These are phyloP conservation scores for Ambrosia artemisiifolia DNA, from an alignment of 129 eudicot species.

Conservation along the genomic window DNA sequence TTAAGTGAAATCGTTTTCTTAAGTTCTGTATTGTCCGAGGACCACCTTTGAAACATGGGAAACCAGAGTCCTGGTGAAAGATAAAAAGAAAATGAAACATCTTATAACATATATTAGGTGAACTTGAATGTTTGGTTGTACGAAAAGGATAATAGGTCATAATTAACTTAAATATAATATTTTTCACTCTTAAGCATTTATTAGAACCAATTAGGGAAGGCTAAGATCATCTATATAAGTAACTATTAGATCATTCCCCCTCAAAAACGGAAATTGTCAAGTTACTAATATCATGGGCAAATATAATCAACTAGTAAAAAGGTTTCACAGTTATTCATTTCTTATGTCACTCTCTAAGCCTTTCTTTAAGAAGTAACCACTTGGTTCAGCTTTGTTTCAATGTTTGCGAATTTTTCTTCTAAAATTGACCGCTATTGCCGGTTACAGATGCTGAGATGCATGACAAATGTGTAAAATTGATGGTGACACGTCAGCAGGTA, in stretches of 20 bases:
- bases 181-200: not conserved
- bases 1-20: slow-evolving; percentile 88
- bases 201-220: no score
- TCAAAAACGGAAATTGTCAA: not conserved
- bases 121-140: no score
- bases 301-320: no score
- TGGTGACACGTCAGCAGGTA: not conserved
- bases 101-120: not conserved
- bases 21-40: slow-evolving; percentile 93
- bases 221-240: no score
- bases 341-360: not conserved
- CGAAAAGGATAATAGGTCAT: no score
- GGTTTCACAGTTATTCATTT: not conserved
- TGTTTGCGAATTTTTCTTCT: not conserved
- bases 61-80: slow-evolving; percentile 87
- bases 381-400: not conserved
- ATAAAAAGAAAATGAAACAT: not conserved
- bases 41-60: slow-evolving; percentile 99
- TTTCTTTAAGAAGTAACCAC: not conserved
- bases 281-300: no score
- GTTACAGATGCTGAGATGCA: not conserved
- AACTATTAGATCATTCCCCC: not conserved
- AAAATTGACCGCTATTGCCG: not conserved
- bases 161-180: not conserved
- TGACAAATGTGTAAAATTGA: not conserved